phyloP scores from a whole-genome alignment of 163 green algal species.

The Volvox carteri region DNA sequence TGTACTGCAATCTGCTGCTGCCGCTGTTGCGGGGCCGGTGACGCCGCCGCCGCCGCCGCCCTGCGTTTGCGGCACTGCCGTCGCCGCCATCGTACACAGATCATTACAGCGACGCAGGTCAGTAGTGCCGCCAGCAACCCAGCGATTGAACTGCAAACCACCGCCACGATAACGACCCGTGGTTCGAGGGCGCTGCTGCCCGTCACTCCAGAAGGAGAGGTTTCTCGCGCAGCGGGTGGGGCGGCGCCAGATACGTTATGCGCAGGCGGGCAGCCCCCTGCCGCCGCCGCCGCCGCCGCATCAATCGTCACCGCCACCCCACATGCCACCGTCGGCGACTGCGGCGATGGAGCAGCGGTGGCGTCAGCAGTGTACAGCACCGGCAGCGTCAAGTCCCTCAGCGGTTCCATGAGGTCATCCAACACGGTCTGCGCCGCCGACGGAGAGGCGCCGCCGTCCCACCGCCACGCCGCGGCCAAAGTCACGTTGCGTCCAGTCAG shows the following conservation, averaged over 20 bases:
- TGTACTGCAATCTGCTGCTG: too few species aligned
- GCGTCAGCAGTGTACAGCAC: neutral
- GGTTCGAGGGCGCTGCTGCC: neutral
- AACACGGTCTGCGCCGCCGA: neutral
- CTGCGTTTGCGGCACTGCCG: neutral
- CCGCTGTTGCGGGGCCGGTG: too few species aligned
- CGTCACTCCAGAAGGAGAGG: too few species aligned
- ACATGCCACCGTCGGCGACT: neutral
- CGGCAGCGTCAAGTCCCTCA: neutral
- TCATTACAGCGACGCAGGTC: neutral
- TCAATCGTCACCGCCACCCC: neutral
- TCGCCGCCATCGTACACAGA: neutral
- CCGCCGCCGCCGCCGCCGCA: neutral
- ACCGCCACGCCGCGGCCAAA: neutral
- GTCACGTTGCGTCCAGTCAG: conserved; percentile 1
- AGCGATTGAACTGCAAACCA: neutral
- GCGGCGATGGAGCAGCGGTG: neutral
- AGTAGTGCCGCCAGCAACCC: neutral
- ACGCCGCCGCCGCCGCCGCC: too few species aligned
- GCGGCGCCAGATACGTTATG: too few species aligned
- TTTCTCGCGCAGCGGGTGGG: too few species aligned
- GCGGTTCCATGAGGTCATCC: neutral
- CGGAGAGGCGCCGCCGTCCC: neutral
- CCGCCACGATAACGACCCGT: neutral
- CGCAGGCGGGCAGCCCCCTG: too few species aligned